These are phyloP conservation scores for Coemansia guatemalensis DNA, from an alignment of 192 early-diverging fungal species.

Conservation along the genomic window DNA sequence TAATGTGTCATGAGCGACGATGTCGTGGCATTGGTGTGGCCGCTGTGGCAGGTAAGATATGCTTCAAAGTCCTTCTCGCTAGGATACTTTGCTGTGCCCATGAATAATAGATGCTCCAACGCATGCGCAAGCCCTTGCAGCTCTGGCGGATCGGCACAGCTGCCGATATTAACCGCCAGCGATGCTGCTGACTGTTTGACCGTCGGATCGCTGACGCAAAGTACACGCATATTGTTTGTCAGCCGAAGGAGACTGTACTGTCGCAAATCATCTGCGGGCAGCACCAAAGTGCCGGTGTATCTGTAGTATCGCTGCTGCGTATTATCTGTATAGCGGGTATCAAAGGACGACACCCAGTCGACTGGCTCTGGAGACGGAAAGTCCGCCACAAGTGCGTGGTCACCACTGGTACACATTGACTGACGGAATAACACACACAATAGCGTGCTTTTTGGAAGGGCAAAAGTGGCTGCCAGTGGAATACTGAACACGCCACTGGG, in stretches of 20 bases:
- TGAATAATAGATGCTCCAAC: slow-evolving; percentile 70
- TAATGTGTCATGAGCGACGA: slow-evolving; percentile 17
- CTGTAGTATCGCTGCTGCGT: background rate
- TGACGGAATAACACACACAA: background rate
- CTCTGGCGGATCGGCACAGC: slow-evolving; percentile 59
- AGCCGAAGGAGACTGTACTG: slow-evolving; percentile 58
- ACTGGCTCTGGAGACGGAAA: no score
- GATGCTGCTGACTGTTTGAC: slow-evolving; percentile 58
- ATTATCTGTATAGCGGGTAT: no score
- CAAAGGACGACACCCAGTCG: no score
- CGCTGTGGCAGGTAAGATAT: slow-evolving; percentile 24
- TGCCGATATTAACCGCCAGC: slow-evolving; percentile 61
- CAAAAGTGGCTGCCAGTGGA: no score
- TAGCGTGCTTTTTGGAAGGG: no score
- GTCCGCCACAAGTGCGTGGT: no score
- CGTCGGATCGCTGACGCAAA: slow-evolving; percentile 60
- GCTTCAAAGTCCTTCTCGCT: slow-evolving; percentile 60
- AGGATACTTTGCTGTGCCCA: slow-evolving; percentile 70
- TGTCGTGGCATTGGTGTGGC: slow-evolving; percentile 34
- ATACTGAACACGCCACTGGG: no score
- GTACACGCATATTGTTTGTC: slow-evolving; percentile 57
- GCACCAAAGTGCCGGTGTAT: slow-evolving; percentile 6
- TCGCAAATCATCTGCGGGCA: background rate
- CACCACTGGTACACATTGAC: background rate
- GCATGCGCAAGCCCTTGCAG: slow-evolving; percentile 69